Evolutionary conservation across 768 basidiomycete species (phyloP).

Genomic region (Suillus fuscotomentosus): DNA sequence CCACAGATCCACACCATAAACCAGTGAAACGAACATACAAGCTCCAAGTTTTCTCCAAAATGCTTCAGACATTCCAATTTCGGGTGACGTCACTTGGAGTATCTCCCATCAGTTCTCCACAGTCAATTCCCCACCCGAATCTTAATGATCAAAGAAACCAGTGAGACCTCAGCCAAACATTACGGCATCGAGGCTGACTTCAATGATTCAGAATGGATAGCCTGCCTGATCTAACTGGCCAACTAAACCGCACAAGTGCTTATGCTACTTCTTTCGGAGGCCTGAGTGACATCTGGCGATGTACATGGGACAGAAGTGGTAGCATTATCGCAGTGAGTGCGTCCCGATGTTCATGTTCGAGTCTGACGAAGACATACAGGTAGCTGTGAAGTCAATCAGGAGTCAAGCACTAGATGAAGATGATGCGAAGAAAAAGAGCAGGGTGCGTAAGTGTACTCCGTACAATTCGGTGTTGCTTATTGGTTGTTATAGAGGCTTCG

Average conservation of each 20-base stretch:
- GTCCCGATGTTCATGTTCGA: background rate
- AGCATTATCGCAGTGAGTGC: background rate
- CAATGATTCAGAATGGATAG: background rate
- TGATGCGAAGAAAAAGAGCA: constrained; percentile 11
- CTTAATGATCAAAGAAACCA: background rate
- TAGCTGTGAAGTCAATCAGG: constrained; percentile 10
- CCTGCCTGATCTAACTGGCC: constrained; percentile 15
- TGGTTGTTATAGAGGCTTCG: constrained; percentile 15
- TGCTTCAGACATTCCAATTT: background rate
- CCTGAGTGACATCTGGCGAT: constrained; percentile 31
- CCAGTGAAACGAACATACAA: background rate
- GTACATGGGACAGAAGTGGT: constrained; percentile 5
- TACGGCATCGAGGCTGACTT: background rate
- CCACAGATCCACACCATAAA: background rate
- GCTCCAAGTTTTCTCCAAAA: background rate
- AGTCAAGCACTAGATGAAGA: constrained; percentile 4
- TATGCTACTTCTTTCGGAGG: constrained; percentile 28
- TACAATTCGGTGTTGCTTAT: background rate
- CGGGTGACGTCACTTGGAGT: background rate
- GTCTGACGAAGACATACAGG: constrained; percentile 1
- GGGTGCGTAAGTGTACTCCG: background rate
- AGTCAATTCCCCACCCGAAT: background rate
- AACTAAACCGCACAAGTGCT: constrained; percentile 10
- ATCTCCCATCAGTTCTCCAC: background rate
- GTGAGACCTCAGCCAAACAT: background rate